A percentile compares a stretch with the other conserved stretches of the same genome.
These are phyloP conservation scores for Linum usitatissimum DNA, from an alignment of 345 rosid species.

Conservation along the genomic window DNA sequence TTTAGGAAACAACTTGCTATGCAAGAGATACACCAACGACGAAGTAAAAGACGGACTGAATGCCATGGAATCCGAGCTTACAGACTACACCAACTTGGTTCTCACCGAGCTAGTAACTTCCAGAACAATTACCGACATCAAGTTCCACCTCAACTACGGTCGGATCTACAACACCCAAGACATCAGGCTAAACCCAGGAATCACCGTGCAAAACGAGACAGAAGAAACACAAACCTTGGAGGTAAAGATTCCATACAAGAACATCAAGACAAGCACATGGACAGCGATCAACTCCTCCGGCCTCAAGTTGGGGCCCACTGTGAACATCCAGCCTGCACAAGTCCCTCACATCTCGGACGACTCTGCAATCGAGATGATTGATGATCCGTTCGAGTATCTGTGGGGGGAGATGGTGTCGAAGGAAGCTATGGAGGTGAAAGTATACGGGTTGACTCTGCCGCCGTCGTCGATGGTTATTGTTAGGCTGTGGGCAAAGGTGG, in stretches of 20 bases:
- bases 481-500: not conserved
- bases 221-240: not conserved
- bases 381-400: not conserved
- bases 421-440: not conserved
- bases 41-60: not conserved
- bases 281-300: not conserved
- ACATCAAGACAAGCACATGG: not conserved
- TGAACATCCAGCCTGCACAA: not conserved
- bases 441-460: not conserved
- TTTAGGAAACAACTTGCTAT: not conserved
- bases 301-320: not conserved
- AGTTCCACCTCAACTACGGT: not conserved
- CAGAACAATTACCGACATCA: not conserved
- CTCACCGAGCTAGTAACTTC: not conserved
- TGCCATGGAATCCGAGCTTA: not conserved
- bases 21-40: not conserved
- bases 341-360: not conserved
- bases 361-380: not conserved
- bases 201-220: not conserved
- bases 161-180: not conserved
- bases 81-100: not conserved
- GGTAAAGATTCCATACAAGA: not conserved
- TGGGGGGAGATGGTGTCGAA: not conserved
- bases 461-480: not conserved
- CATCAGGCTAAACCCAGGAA: not conserved